Base-by-base conservation (phyloP, 1,284 basidiomycete genomes). In the Peniophora sp. region DNA sequence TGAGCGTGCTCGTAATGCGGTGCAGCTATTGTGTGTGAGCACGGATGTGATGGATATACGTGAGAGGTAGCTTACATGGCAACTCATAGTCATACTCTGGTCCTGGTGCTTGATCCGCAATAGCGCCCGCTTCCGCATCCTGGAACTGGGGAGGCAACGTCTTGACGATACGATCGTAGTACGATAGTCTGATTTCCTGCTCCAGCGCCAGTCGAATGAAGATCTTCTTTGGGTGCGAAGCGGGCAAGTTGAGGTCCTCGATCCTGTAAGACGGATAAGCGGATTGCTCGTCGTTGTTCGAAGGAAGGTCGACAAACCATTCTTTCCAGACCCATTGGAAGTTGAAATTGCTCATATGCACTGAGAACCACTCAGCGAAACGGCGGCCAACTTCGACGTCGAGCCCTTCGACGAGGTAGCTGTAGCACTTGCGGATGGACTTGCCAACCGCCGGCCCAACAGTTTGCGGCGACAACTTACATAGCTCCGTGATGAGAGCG, bases 321-420 rank as follows among this genome's bases (percentile, higher is more conserved):
- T 99, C 97, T 62, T 93, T 94, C 97, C 97, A 99, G n/a, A 95
- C 93, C 97, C 97, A 99, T 60, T 87, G 84, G 71, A 98, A 99
- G 18, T 88, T 88, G 68, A 99, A 99, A 70, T 99, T 99, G 60
- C 90, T 94, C 79, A 99, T 88, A 61, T 99, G 97, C 2, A 91
- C 78, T 3, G 92, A 82, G 61, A 98, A 97, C 97, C 97, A 99
- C 58, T 97, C 93, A 0, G 90, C 82, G 53, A 94, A 88, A 18
- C 92, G 75, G 51, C 84, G 76, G 0, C 87, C 75, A 44, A 91
- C 72, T 59, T 97, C 95, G 3, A 89, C 81, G 57, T 97, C 95
- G 35, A 97, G 73, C 1, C 88, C 88, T 42, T 92, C 87, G 1
- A 76, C 74, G n/a, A 96, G 73, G 12, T 78, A 66, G 12, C 67